These are phyloP conservation scores for Coniochaeta sp. DNA, from an alignment of 2,329 filamentous ascomycete genomes.

Conservation along the genomic window DNA sequence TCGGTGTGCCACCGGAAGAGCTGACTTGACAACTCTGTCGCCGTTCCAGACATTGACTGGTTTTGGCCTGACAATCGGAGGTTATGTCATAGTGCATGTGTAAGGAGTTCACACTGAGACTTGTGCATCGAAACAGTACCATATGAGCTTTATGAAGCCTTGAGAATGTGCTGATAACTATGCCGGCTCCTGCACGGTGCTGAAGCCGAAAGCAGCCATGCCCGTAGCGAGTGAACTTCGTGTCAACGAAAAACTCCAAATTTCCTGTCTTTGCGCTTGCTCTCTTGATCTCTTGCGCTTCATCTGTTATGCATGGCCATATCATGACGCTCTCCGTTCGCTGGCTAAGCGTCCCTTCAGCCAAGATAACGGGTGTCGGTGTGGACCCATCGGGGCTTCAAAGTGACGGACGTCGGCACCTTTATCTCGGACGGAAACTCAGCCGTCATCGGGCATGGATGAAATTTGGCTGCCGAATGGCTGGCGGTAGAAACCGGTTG, in stretches of 20 bases:
- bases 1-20: neutral
- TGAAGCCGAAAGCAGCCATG: neutral
- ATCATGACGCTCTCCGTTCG: neutral
- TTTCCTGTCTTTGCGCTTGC: neutral
- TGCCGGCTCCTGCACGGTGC: neutral
- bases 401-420: neutral
- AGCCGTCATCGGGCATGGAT: neutral
- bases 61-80: neutral
- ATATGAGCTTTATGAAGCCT: neutral
- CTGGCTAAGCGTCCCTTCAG: neutral
- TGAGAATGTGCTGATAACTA: neutral
- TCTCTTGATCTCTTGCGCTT: neutral
- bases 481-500: neutral
- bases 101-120: neutral
- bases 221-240: neutral
- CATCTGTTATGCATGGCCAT: neutral
- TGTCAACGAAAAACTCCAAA: neutral
- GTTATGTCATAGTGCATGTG: neutral
- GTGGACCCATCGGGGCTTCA: neutral
- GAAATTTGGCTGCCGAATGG: neutral
- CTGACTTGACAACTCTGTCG: neutral
- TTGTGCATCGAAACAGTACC: neutral
- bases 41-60: neutral
- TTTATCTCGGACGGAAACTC: neutral
- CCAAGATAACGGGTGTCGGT: conserved; percentile 1